phyloP scores from a whole-genome alignment of 2,329 filamentous ascomycete species.

The Fusarium sp. region DNA sequence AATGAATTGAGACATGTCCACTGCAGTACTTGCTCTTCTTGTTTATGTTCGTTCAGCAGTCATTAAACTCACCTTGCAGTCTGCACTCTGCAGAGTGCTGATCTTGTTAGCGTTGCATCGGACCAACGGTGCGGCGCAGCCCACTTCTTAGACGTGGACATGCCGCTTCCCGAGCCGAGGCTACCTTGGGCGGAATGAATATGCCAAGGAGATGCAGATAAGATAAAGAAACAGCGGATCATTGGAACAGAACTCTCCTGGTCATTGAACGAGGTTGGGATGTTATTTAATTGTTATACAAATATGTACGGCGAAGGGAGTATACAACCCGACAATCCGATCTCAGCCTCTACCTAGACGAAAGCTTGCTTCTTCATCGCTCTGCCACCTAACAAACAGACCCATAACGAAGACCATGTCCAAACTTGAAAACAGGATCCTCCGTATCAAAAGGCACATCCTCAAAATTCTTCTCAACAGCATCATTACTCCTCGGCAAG shows the following conservation, averaged over 20 bases:
- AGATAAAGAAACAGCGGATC: neutral
- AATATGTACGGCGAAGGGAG: neutral
- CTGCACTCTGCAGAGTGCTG: neutral
- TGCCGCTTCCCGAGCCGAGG: neutral
- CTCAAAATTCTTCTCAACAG: constrained; percentile 48
- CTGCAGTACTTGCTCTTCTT: fast-evolving
- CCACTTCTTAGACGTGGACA: neutral
- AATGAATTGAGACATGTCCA: neutral
- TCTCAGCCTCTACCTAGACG: no score
- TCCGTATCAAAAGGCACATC: constrained; percentile 44
- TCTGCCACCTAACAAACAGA: neutral
- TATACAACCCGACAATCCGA: neutral
- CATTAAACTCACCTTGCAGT: neutral
- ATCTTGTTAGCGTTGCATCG: neutral
- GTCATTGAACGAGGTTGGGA: no score
- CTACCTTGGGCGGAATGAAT: neutral
- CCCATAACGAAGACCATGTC: constrained; percentile 35
- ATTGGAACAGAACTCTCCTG: no score
- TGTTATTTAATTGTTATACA: neutral
- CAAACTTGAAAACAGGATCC: constrained; percentile 42
- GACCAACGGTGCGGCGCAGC: neutral
- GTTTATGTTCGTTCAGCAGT: no score
- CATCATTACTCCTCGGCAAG: constrained; percentile 54
- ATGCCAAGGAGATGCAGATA: neutral
- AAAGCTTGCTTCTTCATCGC: neutral